Conservation (phyloP, 139 green algal genomes). For the Chlamydomonas sphaeroides region DNA sequence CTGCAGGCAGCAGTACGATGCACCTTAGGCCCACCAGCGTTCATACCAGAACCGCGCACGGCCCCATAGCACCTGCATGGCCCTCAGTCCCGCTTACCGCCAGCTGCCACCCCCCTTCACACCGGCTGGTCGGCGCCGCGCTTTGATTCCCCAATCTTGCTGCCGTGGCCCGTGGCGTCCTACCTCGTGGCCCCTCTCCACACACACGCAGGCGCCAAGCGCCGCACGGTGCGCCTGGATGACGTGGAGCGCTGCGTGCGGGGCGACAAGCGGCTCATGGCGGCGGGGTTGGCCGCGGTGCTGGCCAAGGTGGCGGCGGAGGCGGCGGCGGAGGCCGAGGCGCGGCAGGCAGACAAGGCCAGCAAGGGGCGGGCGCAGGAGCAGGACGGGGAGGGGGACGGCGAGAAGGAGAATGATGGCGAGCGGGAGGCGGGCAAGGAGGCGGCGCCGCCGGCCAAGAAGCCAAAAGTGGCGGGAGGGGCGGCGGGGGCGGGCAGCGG, state of each 20-base stretch:
- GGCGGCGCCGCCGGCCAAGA: slow-evolving; percentile 1
- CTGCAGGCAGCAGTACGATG: too few relatives aligned
- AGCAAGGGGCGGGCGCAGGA: neutral
- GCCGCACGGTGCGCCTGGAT: slow-evolving; percentile 24
- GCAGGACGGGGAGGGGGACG: neutral
- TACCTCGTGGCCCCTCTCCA: too few relatives aligned
- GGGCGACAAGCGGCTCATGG: slow-evolving; percentile 38
- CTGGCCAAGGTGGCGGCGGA: slow-evolving; percentile 1
- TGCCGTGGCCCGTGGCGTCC: too few relatives aligned
- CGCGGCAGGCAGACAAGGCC: too few relatives aligned
- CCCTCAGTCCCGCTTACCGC: too few relatives aligned
- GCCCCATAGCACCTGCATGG: too few relatives aligned
- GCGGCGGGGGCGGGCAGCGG: too few relatives aligned
- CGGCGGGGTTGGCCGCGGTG: slow-evolving; percentile 26
- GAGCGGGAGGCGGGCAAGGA: neutral
- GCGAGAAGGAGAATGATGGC: neutral
- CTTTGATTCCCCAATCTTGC: too few relatives aligned
- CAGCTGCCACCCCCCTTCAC: too few relatives aligned
- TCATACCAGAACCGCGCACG: too few relatives aligned
- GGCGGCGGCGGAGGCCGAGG: neutral
- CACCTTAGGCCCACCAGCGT: too few relatives aligned
- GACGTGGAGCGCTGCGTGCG: slow-evolving; percentile 16
- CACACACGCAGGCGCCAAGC: slow-evolving; percentile 6
- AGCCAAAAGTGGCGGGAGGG: neutral
- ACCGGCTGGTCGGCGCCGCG: too few relatives aligned